Conservation (phyloP, 78 protist genomes). For the Dictyostelium discoideum region dicty_2.7 NC_007089.4:3516001-3516500, state of each 20-base stretch:
- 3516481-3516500: too few species aligned
- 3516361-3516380: background rate
- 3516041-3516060: conserved; percentile 1
- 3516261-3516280: background rate
- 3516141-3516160: background rate
- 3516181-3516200: background rate
- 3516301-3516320: background rate
- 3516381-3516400: too few species aligned
- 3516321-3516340: background rate
- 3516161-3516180: background rate
- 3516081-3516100: background rate
- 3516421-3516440: too few species aligned
- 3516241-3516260: conserved; percentile 9
- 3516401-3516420: too few species aligned
- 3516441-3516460: too few species aligned
- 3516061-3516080: background rate
- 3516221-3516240: conserved; percentile 4
- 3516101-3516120: background rate
- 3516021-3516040: background rate
- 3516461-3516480: too few species aligned
- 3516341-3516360: background rate
- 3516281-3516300: background rate
- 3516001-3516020: background rate
- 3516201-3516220: background rate
- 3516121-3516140: background rate